A percentile compares a stretch with the other conserved stretches of the same genome.
phyloP scores from a whole-genome alignment of 1,139 yeast species.

The Magnusiomyces paraingens region DNA sequence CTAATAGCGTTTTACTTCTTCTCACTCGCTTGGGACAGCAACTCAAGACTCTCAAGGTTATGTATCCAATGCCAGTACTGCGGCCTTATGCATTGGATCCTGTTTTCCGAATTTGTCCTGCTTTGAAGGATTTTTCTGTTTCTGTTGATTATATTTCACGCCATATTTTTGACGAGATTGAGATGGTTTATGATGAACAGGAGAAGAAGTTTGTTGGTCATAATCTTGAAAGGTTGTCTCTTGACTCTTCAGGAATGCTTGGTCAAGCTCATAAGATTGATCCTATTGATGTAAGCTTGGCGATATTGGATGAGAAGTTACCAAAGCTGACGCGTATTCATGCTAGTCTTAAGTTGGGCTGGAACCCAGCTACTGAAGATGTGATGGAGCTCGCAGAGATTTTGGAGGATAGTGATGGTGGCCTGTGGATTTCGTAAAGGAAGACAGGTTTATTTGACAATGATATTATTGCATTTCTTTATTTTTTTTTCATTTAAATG shows the following conservation, averaged over 20 bases:
- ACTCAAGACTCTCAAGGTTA: conserved; percentile 55
- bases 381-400: conserved; percentile 51
- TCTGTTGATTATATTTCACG: conserved; percentile 77
- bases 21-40: conserved; percentile 59
- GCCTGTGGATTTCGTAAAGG: conserved; percentile 26
- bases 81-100: conserved; percentile 64
- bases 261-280: conserved; percentile 79
- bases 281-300: conserved; percentile 83
- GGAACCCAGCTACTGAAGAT: conserved; percentile 74
- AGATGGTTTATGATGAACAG: conserved; percentile 24
- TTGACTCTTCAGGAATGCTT: conserved; percentile 82
- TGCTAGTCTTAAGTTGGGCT: conserved; percentile 73
- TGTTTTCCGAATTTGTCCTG: conserved; percentile 70
- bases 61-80: conserved; percentile 85
- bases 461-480: too few species aligned
- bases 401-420: conserved; percentile 32
- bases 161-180: conserved; percentile 31
- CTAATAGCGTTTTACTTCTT: conserved; percentile 53
- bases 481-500: neutral
- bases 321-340: conserved; percentile 59
- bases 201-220: conserved; percentile 32
- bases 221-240: conserved; percentile 58
- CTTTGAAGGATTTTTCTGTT: conserved; percentile 52
- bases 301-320: conserved; percentile 68
- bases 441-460: neutral